Percentiles rank a stretch among this genome's conserved stretches.
phyloP scores from a whole-genome alignment of 495 filamentous ascomycete species.

The Daldinia grandis region DNA sequence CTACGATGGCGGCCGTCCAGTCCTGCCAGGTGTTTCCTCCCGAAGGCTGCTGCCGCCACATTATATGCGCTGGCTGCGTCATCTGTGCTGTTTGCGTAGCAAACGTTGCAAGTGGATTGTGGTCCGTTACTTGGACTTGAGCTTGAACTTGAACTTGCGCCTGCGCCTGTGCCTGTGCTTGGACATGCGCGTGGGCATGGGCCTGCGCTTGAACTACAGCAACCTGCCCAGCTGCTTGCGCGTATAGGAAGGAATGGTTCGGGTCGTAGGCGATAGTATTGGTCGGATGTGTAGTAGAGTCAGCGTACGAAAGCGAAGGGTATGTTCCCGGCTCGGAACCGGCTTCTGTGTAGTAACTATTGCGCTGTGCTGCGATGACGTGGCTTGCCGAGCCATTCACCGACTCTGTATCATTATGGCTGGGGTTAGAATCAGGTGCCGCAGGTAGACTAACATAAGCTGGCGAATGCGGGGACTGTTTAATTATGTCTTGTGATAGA shows the following conservation, averaged over 20 bases:
- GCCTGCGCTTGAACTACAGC: constrained; percentile 35
- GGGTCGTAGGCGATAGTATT: constrained; percentile 38
- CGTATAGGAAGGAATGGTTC: constrained; percentile 39
- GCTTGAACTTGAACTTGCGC: constrained; percentile 40
- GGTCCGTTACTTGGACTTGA: constrained; percentile 42
- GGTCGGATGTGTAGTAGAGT: constrained; percentile 34
- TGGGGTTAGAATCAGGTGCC: constrained; percentile 23
- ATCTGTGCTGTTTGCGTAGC: constrained; percentile 42
- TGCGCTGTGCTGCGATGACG: constrained; percentile 36
- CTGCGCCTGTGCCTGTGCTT: constrained; percentile 39
- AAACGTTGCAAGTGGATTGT: constrained; percentile 41
- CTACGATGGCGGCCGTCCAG: constrained; percentile 57
- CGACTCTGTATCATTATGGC: constrained; percentile 34
- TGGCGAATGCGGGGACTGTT: constrained; percentile 43
- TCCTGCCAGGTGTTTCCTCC: constrained; percentile 57
- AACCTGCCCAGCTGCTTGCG: constrained; percentile 37
- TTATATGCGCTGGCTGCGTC: constrained; percentile 39
- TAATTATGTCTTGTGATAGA: constrained; percentile 40
- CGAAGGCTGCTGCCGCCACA: constrained; percentile 45
- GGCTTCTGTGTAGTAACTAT: constrained; percentile 40
- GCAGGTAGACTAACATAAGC: constrained; percentile 38
- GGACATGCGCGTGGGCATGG: constrained; percentile 36
- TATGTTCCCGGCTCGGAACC: constrained; percentile 37
- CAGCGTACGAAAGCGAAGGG: constrained; percentile 35
- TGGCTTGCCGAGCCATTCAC: constrained; percentile 38